These are phyloP conservation scores for Boehmeria nivea DNA, from an alignment of 306 rosid genomes.

Conservation along the genomic window DNA sequence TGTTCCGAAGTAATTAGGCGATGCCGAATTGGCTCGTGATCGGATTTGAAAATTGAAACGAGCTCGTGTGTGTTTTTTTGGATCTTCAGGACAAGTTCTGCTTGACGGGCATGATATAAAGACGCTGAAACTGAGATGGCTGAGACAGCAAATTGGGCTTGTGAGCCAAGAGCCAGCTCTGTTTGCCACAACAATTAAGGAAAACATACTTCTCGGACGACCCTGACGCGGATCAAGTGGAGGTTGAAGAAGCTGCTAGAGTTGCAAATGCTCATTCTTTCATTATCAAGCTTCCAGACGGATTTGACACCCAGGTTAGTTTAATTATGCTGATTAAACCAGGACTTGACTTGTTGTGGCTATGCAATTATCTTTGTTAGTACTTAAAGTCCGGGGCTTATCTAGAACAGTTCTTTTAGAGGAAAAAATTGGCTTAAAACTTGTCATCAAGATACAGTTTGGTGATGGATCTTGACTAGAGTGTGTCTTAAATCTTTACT, in stretches of 20 bases:
- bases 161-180: conserved; percentile 99
- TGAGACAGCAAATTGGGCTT: conserved; percentile 93
- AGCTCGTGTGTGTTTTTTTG: conserved; percentile 28
- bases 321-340: conserved; percentile 3
- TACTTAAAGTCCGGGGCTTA: neutral
- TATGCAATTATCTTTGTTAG: conserved; percentile 4
- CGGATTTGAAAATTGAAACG: conserved; percentile 16
- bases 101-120: conserved; percentile 89
- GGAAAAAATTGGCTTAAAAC: conserved; percentile 11
- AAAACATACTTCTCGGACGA: conserved; percentile 87
- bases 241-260: conserved; percentile 97
- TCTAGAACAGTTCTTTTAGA: neutral
- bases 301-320: conserved; percentile 90
- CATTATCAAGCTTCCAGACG: conserved; percentile 85
- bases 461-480: conserved; percentile 42
- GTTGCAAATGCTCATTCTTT: conserved; percentile 97
- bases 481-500: neutral
- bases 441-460: conserved; percentile 12
- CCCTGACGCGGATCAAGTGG: conserved; percentile 90
- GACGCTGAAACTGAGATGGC: conserved; percentile 76
- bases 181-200: conserved; percentile 88
- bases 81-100: conserved; percentile 66
- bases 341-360: too few species aligned
- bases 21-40: too few species aligned
- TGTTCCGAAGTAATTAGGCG: too few species aligned